phyloP scores from a whole-genome alignment of 2,329 filamentous ascomycete genomes.

The Aureobasidium sp. region DNA sequence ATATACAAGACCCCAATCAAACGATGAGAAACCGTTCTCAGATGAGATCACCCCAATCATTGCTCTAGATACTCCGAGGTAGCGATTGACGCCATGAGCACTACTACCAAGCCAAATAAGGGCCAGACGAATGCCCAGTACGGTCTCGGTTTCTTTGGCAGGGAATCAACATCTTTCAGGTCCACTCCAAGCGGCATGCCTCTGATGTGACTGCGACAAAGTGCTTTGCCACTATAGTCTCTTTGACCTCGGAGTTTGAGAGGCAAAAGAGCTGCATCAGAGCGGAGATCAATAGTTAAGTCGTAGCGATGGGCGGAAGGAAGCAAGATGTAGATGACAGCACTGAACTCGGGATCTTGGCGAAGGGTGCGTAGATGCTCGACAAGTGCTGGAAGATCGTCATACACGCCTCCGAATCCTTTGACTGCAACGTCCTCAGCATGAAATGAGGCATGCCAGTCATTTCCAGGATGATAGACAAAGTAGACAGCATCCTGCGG shows the following conservation, averaged over 20 bases:
- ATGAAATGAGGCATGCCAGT: slow-evolving; percentile 2
- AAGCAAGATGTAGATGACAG: neutral
- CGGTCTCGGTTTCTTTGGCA: neutral
- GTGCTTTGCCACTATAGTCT: neutral
- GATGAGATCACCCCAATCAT: neutral
- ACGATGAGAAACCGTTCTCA: neutral
- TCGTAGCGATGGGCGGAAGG: neutral
- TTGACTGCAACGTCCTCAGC: neutral
- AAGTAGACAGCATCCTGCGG: neutral
- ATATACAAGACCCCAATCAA: neutral
- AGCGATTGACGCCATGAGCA: neutral
- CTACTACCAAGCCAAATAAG: neutral
- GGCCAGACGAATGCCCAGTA: neutral
- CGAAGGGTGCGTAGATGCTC: neutral
- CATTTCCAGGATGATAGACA: slow-evolving; percentile 6
- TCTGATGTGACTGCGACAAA: neutral
- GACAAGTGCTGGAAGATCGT: neutral
- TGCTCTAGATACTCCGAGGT: neutral
- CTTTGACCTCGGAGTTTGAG: neutral
- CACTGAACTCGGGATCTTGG: neutral
- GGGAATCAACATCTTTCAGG: neutral
- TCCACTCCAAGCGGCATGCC: neutral
- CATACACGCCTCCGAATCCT: neutral
- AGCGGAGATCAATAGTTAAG: neutral
- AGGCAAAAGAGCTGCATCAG: neutral